Conservation (phyloP, 306 rosid genomes). For the Trichosanthes cucumerina region DNA sequence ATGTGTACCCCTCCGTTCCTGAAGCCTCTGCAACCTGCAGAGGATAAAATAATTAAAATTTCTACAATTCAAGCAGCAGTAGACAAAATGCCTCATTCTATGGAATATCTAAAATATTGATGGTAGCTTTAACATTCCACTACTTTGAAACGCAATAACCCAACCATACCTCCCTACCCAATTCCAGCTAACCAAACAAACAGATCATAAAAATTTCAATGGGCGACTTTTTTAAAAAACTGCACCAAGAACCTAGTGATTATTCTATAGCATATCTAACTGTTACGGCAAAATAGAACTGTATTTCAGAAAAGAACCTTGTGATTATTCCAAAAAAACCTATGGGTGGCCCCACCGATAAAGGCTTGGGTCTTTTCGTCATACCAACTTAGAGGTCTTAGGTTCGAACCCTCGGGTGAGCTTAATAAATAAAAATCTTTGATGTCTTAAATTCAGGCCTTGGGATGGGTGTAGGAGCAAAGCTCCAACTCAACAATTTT, state of each 20-base stretch:
- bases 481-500: too few relatives aligned
- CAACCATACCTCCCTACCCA: neutral
- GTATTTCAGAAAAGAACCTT: neutral
- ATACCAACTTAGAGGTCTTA: too few relatives aligned
- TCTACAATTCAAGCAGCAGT: neutral
- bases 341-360: too few relatives aligned
- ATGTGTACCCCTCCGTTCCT: slow-evolving; percentile 72
- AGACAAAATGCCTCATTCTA: neutral
- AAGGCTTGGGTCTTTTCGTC: too few relatives aligned
- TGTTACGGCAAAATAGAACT: neutral
- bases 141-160: neutral
- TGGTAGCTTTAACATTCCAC: neutral
- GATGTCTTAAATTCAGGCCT: too few relatives aligned
- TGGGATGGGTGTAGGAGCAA: too few relatives aligned
- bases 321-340: too few relatives aligned
- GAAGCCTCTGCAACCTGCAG: slow-evolving; percentile 67
- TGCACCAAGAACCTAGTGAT: neutral
- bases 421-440: too few relatives aligned
- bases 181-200: neutral
- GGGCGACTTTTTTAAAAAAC: neutral
- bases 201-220: neutral
- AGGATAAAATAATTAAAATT: neutral
- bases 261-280: too few relatives aligned
- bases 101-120: neutral
- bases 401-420: too few relatives aligned